Conservation (phyloP, 2,329 filamentous ascomycete genomes). For the Penicillium crustosum region DNA sequence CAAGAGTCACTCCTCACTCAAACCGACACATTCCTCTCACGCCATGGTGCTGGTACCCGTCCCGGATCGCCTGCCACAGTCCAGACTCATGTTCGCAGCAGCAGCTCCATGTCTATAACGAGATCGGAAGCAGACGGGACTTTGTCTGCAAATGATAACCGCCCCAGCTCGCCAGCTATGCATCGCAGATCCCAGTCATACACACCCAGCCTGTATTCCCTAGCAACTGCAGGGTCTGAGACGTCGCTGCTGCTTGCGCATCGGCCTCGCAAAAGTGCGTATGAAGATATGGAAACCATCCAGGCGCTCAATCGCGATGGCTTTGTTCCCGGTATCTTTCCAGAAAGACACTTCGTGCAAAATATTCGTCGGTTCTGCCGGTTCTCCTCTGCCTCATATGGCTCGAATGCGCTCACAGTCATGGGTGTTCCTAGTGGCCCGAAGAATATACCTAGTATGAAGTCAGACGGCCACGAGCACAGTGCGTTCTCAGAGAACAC, state of each 20-base stretch:
- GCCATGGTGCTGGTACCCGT: constrained; percentile 35
- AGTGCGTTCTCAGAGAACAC: constrained; percentile 48
- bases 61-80: constrained; percentile 42
- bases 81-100: constrained; percentile 44
- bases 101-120: constrained; percentile 44
- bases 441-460: constrained; percentile 31
- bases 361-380: constrained; percentile 49
- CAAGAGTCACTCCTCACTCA: constrained; percentile 44
- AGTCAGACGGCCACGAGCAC: constrained; percentile 45
- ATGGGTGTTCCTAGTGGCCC: constrained; percentile 44
- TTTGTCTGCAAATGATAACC: constrained; percentile 32
- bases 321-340: constrained; percentile 47
- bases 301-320: constrained; percentile 46
- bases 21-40: constrained; percentile 46
- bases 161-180: constrained; percentile 29
- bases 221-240: constrained; percentile 46
- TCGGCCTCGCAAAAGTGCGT: constrained; percentile 45
- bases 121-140: constrained; percentile 43
- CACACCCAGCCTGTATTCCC: constrained; percentile 48
- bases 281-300: constrained; percentile 47
- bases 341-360: constrained; percentile 46
- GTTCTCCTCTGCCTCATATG: constrained; percentile 50
- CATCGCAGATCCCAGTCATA: constrained; percentile 42
- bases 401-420: constrained; percentile 47
- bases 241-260: constrained; percentile 48